A percentile compares a stretch with the other conserved stretches of the same genome.
These are phyloP conservation scores for Linum trigynum DNA, from an alignment of 345 rosid genomes.

Conservation along the genomic window DNA sequence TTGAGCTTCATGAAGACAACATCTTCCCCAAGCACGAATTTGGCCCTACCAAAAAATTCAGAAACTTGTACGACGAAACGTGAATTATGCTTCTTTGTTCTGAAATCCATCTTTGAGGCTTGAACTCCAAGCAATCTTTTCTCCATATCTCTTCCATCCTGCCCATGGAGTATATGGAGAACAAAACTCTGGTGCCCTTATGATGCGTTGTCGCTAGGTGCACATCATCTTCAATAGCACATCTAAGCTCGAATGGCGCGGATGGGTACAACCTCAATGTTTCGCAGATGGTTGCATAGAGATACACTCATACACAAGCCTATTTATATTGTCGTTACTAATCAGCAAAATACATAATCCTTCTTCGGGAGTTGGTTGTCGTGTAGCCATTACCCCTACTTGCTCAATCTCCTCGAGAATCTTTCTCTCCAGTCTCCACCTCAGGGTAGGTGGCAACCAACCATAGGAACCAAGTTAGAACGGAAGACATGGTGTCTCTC, in stretches of 20 bases:
- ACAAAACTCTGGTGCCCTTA: conserved; percentile 5
- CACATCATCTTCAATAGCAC: conserved; percentile 10
- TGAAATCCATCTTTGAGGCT: conserved; percentile 29
- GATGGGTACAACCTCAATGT: conserved; percentile 22
- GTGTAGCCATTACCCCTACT: not conserved
- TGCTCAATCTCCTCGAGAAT: conserved; percentile 20
- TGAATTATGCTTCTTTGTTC: conserved; percentile 9
- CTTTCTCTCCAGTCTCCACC: conserved; percentile 20
- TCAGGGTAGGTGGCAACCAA: conserved; percentile 27
- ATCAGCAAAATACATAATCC: too few species aligned
- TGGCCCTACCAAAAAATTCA: conserved; percentile 17
- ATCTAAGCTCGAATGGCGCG: conserved; percentile 14
- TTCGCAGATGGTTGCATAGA: conserved; percentile 22
- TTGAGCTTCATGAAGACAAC: conserved; percentile 13
- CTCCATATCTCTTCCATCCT: conserved; percentile 21
- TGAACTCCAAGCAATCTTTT: conserved; percentile 27
- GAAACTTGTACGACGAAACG: conserved; percentile 18
- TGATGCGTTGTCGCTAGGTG: conserved; percentile 21
- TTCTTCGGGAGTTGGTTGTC: not conserved
- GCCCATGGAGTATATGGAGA: conserved; percentile 20
- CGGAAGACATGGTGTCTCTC: conserved; percentile 30
- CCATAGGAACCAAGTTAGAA: conserved; percentile 36
- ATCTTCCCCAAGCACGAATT: conserved; percentile 20
- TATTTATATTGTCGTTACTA: conserved; percentile 1
- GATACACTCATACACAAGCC: conserved; percentile 18